Evolutionary conservation across 169 alveolate species (phyloP).

Genomic region (Plasmodium vivax): DNA sequence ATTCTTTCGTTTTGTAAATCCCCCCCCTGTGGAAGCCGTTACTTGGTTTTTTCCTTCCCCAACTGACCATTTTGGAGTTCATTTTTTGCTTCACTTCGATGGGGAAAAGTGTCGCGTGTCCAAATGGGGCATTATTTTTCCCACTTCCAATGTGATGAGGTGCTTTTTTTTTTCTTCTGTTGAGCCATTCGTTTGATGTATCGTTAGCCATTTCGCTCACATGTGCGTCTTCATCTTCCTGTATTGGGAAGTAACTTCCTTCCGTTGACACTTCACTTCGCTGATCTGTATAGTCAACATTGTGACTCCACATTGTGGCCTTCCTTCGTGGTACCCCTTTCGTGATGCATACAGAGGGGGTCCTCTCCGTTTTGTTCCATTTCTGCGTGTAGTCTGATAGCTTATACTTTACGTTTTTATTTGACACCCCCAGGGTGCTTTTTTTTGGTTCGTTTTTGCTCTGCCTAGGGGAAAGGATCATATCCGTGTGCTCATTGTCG

Average conservation of each 20-base stretch:
- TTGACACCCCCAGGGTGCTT: constrained; percentile 3
- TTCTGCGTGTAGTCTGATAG: constrained; percentile 28
- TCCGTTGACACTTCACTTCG: background rate
- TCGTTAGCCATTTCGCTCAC: background rate
- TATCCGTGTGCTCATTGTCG: background rate
- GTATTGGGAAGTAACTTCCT: background rate
- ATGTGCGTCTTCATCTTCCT: background rate
- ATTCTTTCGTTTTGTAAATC: background rate
- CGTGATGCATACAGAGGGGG: background rate
- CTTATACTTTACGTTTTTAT: constrained; percentile 24
- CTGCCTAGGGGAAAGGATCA: background rate
- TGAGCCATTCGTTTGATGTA: background rate
- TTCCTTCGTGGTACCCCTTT: background rate
- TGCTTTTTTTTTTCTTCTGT: background rate
- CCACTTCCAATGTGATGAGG: background rate
- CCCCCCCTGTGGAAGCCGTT: background rate
- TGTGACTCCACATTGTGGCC: background rate
- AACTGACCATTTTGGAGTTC: background rate
- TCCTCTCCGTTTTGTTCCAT: background rate
- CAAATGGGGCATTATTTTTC: background rate
- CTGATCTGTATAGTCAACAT: background rate
- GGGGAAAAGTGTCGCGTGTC: background rate
- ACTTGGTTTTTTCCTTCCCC: background rate
- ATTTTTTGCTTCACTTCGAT: background rate
- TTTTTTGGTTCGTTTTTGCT: background rate